phyloP scores from a whole-genome alignment of 805 yeast species.

The Metschnikowia proteae region DNA sequence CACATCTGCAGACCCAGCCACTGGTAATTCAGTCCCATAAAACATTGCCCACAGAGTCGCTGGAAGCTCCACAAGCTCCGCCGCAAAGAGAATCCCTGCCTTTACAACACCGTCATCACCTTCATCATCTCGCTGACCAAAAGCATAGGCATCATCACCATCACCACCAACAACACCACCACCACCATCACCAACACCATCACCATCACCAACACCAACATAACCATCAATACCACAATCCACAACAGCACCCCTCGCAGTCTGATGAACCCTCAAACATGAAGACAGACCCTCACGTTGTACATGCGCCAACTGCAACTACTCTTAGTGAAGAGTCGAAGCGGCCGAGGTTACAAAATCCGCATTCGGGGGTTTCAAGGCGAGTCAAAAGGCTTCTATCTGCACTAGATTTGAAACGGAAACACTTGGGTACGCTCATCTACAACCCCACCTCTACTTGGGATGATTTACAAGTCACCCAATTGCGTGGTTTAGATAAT shows the following conservation, averaged over 20 bases:
- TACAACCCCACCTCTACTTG: constrained; percentile 57
- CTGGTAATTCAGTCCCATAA: neutral
- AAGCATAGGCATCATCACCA: constrained; percentile 7
- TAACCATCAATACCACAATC: constrained; percentile 7
- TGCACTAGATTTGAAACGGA: constrained; percentile 29
- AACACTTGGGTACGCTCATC: constrained; percentile 29
- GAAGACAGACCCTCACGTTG: neutral
- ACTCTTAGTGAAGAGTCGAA: neutral
- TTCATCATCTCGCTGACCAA: constrained; percentile 7
- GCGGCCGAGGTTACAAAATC: neutral
- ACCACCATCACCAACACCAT: constrained; percentile 6
- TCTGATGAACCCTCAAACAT: neutral
- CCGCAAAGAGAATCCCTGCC: neutral
- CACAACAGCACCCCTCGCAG: constrained; percentile 17
- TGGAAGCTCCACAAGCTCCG: neutral
- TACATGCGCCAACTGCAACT: neutral
- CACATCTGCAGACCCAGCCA: neutral
- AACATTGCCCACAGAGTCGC: neutral
- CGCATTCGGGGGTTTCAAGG: constrained; percentile 15
- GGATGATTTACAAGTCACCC: constrained; percentile 33
- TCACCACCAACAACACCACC: neutral
- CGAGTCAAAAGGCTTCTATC: constrained; percentile 17
- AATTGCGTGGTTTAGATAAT: constrained; percentile 18
- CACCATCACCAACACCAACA: constrained; percentile 12
- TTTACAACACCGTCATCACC: constrained; percentile 10